These are phyloP conservation scores for Alternaria brassicae DNA, from an alignment of 2,329 filamentous ascomycete species.

Conservation along the genomic window DNA sequence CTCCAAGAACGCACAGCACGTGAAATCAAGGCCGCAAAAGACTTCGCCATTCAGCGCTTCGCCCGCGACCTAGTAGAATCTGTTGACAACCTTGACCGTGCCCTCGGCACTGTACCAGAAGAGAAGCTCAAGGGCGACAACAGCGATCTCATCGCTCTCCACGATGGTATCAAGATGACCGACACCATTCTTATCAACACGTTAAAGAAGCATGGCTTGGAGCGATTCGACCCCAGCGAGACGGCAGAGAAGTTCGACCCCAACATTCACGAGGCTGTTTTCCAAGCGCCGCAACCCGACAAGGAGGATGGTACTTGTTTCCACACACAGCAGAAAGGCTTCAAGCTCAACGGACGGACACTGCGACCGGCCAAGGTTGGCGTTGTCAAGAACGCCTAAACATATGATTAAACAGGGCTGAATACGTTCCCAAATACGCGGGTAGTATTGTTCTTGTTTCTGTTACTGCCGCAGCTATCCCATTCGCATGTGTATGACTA, in stretches of 20 bases:
- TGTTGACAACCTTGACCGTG: conserved; percentile 96
- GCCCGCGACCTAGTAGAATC: conserved; percentile 93
- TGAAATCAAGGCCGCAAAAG: conserved; percentile 83
- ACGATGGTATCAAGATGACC: conserved; percentile 95
- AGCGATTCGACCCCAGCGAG: conserved; percentile 78
- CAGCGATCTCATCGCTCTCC: conserved; percentile 79
- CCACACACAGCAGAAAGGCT: conserved; percentile 93
- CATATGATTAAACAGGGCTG: neutral
- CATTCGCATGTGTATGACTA: conserved; percentile 34
- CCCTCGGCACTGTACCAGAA: conserved; percentile 77
- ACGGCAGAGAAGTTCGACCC: conserved; percentile 89
- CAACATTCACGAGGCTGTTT: conserved; percentile 94
- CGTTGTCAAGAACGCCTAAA: conserved; percentile 81
- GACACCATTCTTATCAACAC: conserved; percentile 86
- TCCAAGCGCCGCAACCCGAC: conserved; percentile 85
- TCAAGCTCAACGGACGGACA: conserved; percentile 88
- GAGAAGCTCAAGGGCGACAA: conserved; percentile 72
- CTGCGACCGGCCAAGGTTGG: conserved; percentile 94
- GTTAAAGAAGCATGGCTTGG: conserved; percentile 90
- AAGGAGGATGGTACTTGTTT: conserved; percentile 93
- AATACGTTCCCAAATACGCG: neutral
- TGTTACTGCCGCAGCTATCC: neutral
- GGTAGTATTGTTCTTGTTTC: neutral
- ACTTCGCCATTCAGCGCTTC: conserved; percentile 95
- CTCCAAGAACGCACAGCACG: conserved; percentile 93